Percentiles rank a stretch among this genome's conserved stretches.
Evolutionary conservation across 495 filamentous ascomycete species (phyloP).

Genomic region (Aspergillus affinis): DNA sequence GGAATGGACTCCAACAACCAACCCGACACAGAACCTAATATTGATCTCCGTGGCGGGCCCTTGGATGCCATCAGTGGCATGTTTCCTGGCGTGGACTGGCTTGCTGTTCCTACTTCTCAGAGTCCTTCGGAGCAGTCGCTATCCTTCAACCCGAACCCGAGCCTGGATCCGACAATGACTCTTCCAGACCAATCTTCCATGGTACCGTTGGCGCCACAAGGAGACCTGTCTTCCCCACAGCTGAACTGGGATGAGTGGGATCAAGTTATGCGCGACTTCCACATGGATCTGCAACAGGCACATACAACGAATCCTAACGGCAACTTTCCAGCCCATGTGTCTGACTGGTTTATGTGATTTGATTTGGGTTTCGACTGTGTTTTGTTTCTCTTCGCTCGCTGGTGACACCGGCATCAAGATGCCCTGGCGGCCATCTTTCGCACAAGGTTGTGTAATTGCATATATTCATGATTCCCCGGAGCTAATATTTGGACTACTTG

Average conservation of each 20-base stretch:
- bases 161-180: slow-evolving; percentile 1
- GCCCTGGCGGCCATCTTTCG: slow-evolving; percentile 10
- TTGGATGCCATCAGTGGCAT: slow-evolving; percentile 29
- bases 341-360: slow-evolving; percentile 33
- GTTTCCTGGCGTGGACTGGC: slow-evolving; percentile 33
- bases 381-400: neutral
- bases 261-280: slow-evolving; percentile 51
- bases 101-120: slow-evolving; percentile 19
- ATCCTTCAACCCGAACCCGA: neutral
- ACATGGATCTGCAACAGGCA: slow-evolving; percentile 41
- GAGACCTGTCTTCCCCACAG: slow-evolving; percentile 11
- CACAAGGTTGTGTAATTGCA: neutral
- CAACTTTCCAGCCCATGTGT: slow-evolving; percentile 31
- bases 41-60: slow-evolving; percentile 34
- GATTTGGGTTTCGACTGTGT: neutral
- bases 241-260: slow-evolving; percentile 50
- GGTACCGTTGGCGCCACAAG: slow-evolving; percentile 1
- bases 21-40: slow-evolving; percentile 15
- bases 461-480: neutral
- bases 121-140: neutral
- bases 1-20: neutral
- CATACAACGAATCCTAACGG: slow-evolving; percentile 20
- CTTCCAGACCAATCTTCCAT: slow-evolving; percentile 12
- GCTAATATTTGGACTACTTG: neutral
- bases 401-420: neutral